Conservation (phyloP, 495 filamentous ascomycete species). For the Daldinia vernicosa region DNA sequence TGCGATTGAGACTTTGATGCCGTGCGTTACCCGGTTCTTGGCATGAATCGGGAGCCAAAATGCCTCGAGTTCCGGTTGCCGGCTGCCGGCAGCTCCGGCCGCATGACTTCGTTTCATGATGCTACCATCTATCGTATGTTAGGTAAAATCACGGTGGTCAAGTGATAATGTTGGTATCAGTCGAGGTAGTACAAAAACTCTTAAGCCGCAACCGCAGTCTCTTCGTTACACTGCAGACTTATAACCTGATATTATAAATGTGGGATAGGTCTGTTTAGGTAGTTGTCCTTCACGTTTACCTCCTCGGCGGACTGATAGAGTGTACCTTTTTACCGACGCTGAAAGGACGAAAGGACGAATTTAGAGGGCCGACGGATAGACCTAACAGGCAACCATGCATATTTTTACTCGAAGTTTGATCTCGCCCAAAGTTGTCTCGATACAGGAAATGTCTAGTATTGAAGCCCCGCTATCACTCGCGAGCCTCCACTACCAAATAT, state of each 20-base stretch:
- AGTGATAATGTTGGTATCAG: not conserved
- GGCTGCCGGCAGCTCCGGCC: not conserved
- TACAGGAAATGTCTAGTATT: constrained; percentile 11
- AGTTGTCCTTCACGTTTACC: not conserved
- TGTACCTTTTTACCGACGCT: constrained; percentile 4
- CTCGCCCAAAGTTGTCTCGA: constrained; percentile 15
- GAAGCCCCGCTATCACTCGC: not conserved
- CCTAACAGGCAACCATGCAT: constrained; percentile 11
- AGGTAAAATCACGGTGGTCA: not conserved
- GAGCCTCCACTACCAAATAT: not conserved
- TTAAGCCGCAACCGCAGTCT: constrained; percentile 21
- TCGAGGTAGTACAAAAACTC: constrained; percentile 5
- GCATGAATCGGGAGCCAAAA: constrained; percentile 7
- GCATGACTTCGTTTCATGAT: constrained; percentile 2
- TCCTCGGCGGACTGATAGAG: not conserved
- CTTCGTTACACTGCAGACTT: constrained; percentile 20
- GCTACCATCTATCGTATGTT: constrained; percentile 8
- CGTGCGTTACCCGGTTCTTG: constrained; percentile 10
- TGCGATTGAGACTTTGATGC: constrained; percentile 11
- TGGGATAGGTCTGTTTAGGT: not conserved
- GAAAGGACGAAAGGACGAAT: constrained; percentile 7
- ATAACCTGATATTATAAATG: not conserved
- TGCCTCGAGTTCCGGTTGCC: not conserved
- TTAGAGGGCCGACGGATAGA: constrained; percentile 5
- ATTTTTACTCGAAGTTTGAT: constrained; percentile 4